Percentiles rank a stretch among this genome's conserved stretches.
Conservation (phyloP, 23 red algal genomes). For the Agarophyton chilense region DNA sequence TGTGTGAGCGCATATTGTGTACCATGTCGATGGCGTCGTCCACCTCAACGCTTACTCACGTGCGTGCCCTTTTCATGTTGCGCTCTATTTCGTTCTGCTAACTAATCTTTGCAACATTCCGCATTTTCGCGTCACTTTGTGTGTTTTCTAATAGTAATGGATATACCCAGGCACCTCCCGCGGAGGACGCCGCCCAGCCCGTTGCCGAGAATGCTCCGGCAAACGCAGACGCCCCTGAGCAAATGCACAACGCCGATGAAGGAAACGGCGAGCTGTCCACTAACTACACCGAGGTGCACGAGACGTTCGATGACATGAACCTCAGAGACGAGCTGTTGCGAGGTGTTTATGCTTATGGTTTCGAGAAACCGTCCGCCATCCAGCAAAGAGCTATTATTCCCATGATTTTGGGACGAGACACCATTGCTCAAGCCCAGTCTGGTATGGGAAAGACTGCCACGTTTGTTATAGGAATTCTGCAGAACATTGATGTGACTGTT, state of each 20-base stretch:
- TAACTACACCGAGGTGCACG: constrained; percentile 85
- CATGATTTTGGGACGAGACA: constrained; percentile 91
- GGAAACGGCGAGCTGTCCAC: constrained; percentile 75
- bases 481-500: constrained; percentile 94
- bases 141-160: constrained; percentile 34
- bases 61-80: background rate
- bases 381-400: constrained; percentile 98
- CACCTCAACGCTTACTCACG: too few relatives aligned
- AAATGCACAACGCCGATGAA: constrained; percentile 40
- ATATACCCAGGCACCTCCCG: constrained; percentile 34
- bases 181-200: constrained; percentile 24
- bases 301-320: constrained; percentile 98
- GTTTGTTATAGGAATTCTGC: constrained; percentile 96
- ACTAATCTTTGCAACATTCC: constrained; percentile 1
- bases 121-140: background rate
- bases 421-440: constrained; percentile 98
- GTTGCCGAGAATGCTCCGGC: constrained; percentile 8
- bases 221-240: background rate
- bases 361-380: constrained; percentile 99
- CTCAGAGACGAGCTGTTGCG: constrained; percentile 94
- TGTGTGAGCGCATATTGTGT: background rate
- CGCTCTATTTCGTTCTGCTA: background rate
- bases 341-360: constrained; percentile 98
- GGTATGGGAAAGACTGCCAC: constrained; percentile 99
- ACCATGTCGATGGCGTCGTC: too few relatives aligned